Percentiles rank a stretch among this genome's conserved stretches.
phyloP scores from a whole-genome alignment of 1,139 yeast species.

The Arxiozyma slooffiae region DNA sequence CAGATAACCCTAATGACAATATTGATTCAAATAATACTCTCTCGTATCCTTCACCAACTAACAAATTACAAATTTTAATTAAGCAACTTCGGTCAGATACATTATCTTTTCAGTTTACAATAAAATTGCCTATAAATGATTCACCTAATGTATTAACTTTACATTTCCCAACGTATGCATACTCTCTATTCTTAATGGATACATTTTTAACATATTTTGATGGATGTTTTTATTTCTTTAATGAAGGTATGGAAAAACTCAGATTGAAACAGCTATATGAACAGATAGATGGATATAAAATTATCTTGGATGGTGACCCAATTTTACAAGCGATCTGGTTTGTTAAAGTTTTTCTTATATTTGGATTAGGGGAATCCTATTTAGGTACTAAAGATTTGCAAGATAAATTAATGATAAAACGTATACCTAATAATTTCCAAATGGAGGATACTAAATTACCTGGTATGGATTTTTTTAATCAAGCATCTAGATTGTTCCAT shows the following conservation, averaged over 20 bases:
- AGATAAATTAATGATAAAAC: constrained; percentile 27
- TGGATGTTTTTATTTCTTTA: constrained; percentile 79
- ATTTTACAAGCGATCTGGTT: constrained; percentile 71
- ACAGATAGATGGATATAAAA: background rate
- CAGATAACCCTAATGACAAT: background rate
- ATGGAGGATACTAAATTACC: constrained; percentile 41
- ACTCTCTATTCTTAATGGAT: constrained; percentile 65
- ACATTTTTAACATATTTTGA: constrained; percentile 71
- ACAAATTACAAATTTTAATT: background rate
- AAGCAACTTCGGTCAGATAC: background rate
- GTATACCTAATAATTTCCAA: background rate
- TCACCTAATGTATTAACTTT: background rate
- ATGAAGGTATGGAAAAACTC: constrained; percentile 65
- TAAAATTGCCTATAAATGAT: background rate
- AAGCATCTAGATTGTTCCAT: constrained; percentile 65
- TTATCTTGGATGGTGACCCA: constrained; percentile 35
- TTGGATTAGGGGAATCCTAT: constrained; percentile 82
- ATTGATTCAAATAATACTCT: background rate
- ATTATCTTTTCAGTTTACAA: background rate
- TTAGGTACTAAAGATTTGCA: constrained; percentile 53
- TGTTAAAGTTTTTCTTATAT: constrained; percentile 62
- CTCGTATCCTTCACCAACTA: background rate
- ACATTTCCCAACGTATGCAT: constrained; percentile 53
- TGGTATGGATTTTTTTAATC: constrained; percentile 67
- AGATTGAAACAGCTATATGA: constrained; percentile 51